Conservation (phyloP, 1,284 basidiomycete species). For the Afroboletus lepidellus region DNA sequence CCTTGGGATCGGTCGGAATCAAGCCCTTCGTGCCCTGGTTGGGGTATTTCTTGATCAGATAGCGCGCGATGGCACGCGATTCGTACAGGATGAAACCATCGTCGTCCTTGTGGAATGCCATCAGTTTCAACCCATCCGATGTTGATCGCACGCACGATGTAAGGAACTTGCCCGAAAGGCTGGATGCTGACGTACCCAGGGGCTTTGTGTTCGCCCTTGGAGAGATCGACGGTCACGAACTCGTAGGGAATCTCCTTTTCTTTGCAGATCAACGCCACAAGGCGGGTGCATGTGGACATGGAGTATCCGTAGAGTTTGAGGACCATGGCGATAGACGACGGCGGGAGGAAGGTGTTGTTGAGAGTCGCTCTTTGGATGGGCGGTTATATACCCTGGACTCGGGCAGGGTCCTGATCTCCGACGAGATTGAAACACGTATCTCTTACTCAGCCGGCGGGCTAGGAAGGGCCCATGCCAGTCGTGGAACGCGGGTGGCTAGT, state of each 20-base stretch:
- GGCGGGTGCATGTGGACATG: slow-evolving; percentile 45
- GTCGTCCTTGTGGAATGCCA: slow-evolving; percentile 34
- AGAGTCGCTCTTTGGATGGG: too few species aligned
- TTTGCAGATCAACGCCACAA: slow-evolving; percentile 44
- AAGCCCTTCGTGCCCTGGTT: slow-evolving; percentile 35
- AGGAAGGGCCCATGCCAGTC: background rate
- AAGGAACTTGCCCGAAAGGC: slow-evolving; percentile 68
- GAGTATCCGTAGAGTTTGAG: slow-evolving; percentile 47
- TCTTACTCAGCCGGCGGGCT: background rate
- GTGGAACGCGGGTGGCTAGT: background rate
- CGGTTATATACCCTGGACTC: slow-evolving; percentile 13
- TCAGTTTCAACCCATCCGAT: background rate
- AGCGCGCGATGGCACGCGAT: slow-evolving; percentile 53
- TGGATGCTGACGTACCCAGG: slow-evolving; percentile 46
- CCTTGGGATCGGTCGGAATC: slow-evolving; percentile 34
- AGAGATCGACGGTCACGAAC: slow-evolving; percentile 42
- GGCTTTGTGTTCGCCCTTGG: slow-evolving; percentile 48
- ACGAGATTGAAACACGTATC: background rate
- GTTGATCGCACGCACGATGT: slow-evolving; percentile 42
- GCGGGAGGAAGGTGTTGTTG: background rate
- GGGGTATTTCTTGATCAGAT: slow-evolving; percentile 46
- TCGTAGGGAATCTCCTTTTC: slow-evolving; percentile 56
- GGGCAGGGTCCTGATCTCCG: background rate
- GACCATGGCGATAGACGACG: slow-evolving; percentile 38
- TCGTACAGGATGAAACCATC: slow-evolving; percentile 49